Evolutionary conservation across 106 monocot species (phyloP), one percentile per base, ranked within the genome.

Genomic region (Platanthera guangdongensis): DNA sequence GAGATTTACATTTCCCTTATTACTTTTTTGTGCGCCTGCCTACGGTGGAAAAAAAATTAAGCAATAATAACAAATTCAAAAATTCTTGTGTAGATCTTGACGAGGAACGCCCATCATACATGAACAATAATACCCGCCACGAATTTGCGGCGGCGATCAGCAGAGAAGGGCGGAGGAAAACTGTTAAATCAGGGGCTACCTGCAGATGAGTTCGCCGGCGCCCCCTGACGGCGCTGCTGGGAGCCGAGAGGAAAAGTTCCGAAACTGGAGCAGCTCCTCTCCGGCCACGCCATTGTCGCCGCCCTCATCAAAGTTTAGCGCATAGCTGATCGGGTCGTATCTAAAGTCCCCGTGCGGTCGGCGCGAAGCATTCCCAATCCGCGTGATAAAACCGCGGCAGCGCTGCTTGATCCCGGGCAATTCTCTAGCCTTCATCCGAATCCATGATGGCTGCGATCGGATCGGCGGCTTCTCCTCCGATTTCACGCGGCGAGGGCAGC

Each of bases 381-480:
- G 71, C 39, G 1, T 69, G 21, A 76, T 59, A 7, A 71, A 32
- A 19, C 71, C 53, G 19, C 50, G 46, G 75, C 85, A 85, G 74
- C 75, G 64, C 0, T 77, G 74, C 54, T 68, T 67, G 50, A 88
- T 77, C 72, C 78, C 88, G 51, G 78, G 84, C 12, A 85, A 12
- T 45, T 80, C 88, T 51, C 45, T 75, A 9, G 81, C 81, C 51
- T 59, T 81, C 14, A 80, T 81, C 51, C 77, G 74, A 52, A 86
- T 69, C 85, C 86, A 83, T 4, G 22, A 30, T 6, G 85, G 69
- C 13, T 83, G 81, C 46, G 88, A 83, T 60, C 59, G 59, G 59
- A 21, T 21, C 72, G 46, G 50, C 13, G 48, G 45, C 14, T 46
- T 13, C 67, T 50, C 76, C 19, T 70, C 86, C 18, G 11, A 32